These are phyloP conservation scores for Prunus yedoensis DNA, from an alignment of 331 rosid species.

Conservation along the genomic window DNA sequence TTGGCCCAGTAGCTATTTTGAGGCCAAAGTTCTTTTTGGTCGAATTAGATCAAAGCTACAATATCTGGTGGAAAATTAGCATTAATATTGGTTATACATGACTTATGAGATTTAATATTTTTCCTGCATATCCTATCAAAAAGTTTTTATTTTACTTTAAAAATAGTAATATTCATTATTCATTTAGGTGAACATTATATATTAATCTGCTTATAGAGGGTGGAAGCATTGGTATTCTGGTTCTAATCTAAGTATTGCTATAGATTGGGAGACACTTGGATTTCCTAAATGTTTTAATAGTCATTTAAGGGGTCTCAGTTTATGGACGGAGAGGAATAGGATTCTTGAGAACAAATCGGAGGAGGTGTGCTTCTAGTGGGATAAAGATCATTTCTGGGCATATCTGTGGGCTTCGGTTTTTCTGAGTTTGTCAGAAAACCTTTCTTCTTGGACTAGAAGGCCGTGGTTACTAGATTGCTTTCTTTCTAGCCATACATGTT, in stretches of 20 bases:
- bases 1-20: neutral
- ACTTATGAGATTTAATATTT: neutral
- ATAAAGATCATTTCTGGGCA: neutral
- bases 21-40: neutral
- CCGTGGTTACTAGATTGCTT: neutral
- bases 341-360: neutral
- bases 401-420: neutral
- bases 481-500: neutral
- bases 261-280: neutral
- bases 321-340: neutral
- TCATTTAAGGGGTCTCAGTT: neutral
- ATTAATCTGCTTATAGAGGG: slow-evolving; percentile 9
- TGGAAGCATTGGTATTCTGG: slow-evolving; percentile 8
- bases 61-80: neutral
- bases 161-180: neutral
- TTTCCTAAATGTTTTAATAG: neutral
- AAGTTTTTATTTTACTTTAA: no score
- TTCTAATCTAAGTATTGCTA: slow-evolving; percentile 6
- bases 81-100: neutral
- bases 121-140: neutral
- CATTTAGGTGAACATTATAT: neutral
- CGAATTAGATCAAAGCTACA: neutral
- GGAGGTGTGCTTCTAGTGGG: neutral
- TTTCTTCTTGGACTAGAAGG: neutral
- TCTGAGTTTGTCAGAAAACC: neutral